These are phyloP conservation scores for Linderniella brevidens DNA, from an alignment of 257 asterid genomes.

Conservation along the genomic window DNA sequence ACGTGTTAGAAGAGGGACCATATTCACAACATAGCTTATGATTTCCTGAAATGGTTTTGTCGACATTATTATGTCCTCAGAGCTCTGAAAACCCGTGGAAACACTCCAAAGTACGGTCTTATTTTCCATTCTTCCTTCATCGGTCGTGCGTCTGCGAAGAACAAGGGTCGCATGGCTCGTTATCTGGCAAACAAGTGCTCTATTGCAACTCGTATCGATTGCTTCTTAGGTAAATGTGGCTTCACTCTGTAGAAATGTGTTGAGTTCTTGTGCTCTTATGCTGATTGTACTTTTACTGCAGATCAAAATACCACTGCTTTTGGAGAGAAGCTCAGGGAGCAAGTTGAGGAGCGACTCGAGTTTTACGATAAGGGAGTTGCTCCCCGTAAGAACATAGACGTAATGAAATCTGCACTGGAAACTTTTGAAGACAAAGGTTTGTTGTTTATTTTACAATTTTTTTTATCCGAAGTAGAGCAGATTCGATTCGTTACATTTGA, in stretches of 20 bases:
- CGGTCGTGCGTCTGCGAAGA: constrained; percentile 83
- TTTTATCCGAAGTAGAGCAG: not conserved
- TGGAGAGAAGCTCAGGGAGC: constrained; percentile 93
- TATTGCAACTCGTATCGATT: constrained; percentile 86
- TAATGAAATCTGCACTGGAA: constrained; percentile 72
- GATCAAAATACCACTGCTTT: constrained; percentile 56
- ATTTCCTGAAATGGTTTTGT: constrained; percentile 2
- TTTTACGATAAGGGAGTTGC: constrained; percentile 95
- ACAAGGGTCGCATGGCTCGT: constrained; percentile 95
- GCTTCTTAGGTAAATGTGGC: constrained; percentile 47
- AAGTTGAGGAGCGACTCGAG: constrained; percentile 90
- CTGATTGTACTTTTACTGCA: constrained; percentile 12
- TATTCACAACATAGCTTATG: too few relatives aligned
- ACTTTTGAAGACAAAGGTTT: constrained; percentile 40
- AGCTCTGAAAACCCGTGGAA: constrained; percentile 84
- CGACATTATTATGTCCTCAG: constrained; percentile 18
- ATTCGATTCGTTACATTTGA: not conserved
- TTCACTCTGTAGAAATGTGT: not conserved
- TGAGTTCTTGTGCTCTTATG: not conserved
- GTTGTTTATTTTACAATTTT: constrained; percentile 3
- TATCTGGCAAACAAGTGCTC: constrained; percentile 96
- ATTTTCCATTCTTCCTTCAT: constrained; percentile 94
- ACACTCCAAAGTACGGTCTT: constrained; percentile 90
- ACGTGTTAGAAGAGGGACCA: too few relatives aligned
- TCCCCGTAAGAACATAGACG: constrained; percentile 80